A percentile compares a stretch with the other conserved stretches of the same genome.
phyloP scores from a whole-genome alignment of 1,139 yeast species.

The Pichia sp. region DNA sequence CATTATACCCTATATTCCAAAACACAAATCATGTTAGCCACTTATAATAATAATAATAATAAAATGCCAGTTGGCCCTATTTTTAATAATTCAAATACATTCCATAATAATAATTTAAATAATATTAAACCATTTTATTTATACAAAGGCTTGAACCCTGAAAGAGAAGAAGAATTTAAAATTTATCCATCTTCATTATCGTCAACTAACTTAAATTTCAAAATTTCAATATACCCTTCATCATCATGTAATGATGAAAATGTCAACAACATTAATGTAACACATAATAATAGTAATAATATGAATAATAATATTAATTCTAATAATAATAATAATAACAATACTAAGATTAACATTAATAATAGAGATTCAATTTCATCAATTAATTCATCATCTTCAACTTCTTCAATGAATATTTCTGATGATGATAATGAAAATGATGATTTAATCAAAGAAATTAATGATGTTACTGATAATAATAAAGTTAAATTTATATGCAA shows the following conservation, averaged over 20 bases:
- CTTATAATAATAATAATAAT: neutral
- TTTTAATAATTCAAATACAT: neutral
- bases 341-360: neutral
- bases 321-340: neutral
- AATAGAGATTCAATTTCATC: neutral
- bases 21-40: neutral
- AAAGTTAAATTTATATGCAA: slow-evolving; percentile 17
- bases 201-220: neutral
- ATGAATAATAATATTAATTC: neutral
- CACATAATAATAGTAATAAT: no score
- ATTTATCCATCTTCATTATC: slow-evolving; percentile 5
- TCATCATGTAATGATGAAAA: neutral
- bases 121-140: slow-evolving; percentile 20
- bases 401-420: neutral
- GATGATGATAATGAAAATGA: neutral
- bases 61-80: neutral
- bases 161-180: slow-evolving; percentile 9
- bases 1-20: neutral
- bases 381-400: neutral
- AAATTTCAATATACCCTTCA: neutral
- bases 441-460: neutral
- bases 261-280: no score
- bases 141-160: slow-evolving; percentile 17
- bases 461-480: neutral
- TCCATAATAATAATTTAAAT: neutral